Base-by-base conservation (phyloP, 805 yeast genomes). In the Pichia nanzhaoensis region DNA sequence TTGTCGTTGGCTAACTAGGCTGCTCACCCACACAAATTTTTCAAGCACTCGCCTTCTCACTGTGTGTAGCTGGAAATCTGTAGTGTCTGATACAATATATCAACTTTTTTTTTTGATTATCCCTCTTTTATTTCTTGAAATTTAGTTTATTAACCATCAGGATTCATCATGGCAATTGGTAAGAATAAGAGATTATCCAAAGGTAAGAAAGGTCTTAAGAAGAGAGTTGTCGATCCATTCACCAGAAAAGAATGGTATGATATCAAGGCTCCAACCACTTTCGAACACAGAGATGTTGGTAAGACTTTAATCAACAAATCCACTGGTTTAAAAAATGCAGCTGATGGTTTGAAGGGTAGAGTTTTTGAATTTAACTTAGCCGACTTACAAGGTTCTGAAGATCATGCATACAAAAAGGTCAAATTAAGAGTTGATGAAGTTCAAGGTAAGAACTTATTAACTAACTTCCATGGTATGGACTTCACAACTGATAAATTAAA, bases 391-490 rank as follows among this genome's bases (percentile, higher is more conserved):
- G 95, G 95, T 67, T 87, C 95, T 66, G 98, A 91, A 80, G 98
- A 91, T 78, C 95, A 90, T 82, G 82, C 97, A 57, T 84, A 83
- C 87, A 91, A 95, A 82, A 89, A 91, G 78, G 77, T 91, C 69
- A 87, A 84, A 76, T 86, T 91, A 75, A 89, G 97, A 78, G 95
- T 91, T 64, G 98, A 90, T 67, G 98, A 91, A 78, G 96, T 90
- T 63, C 96, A 91, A 78, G 98, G 97, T 77, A 87, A 88, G 79
- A 89, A 90, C 84, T 80, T 90, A 68, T 80, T 90, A 71, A 90
- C 98, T 80, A 91, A 91, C 95, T 91, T 90, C 95, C 97, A 90
- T 81, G 98, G 98, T 67, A 74, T 91, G 74, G 95, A 89, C 79
- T 90, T 91, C 84, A 90, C 98, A 67, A 78, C 95, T 58, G 97